A percentile compares a stretch with the other conserved stretches of the same genome.
phyloP scores from a whole-genome alignment of 352 stramenopile species.

The Globisporangium megalacanthum region DNA sequence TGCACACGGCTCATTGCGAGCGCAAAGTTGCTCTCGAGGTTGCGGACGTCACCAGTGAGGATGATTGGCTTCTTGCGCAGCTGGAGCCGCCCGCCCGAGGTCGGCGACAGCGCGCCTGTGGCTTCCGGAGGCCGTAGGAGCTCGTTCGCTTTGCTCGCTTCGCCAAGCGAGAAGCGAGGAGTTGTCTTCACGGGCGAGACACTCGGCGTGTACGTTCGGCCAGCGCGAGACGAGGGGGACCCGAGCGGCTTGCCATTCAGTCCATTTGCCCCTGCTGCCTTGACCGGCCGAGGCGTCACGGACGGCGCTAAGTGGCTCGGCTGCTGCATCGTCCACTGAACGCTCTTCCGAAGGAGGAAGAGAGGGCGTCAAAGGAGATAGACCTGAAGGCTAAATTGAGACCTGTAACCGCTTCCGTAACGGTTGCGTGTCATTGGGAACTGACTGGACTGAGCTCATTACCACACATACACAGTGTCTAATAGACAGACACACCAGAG shows the following conservation, averaged over 20 bases:
- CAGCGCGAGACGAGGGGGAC: slow-evolving; percentile 19
- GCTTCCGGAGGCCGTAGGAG: slow-evolving; percentile 14
- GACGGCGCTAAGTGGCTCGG: slow-evolving; percentile 40
- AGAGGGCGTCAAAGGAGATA: not conserved
- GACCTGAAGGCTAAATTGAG: not conserved
- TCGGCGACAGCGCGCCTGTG: slow-evolving; percentile 12
- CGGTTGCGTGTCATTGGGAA: too few species aligned
- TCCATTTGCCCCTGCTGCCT: slow-evolving; percentile 9
- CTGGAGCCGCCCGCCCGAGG: not conserved
- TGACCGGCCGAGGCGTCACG: slow-evolving; percentile 54
- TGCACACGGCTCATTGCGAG: slow-evolving; percentile 37
- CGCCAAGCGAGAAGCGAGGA: not conserved
- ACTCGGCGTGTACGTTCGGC: slow-evolving; percentile 42
- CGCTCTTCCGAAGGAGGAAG: too few species aligned
- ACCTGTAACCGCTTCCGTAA: not conserved
- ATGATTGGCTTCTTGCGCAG: slow-evolving; percentile 62
- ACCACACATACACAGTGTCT: not conserved
- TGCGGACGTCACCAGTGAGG: slow-evolving; percentile 61
- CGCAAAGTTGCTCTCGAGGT: slow-evolving; percentile 63
- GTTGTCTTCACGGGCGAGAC: slow-evolving; percentile 43
- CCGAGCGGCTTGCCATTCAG: slow-evolving; percentile 4
- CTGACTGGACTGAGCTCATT: not conserved
- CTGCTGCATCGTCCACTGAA: too few species aligned
- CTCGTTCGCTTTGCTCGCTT: slow-evolving; percentile 11
- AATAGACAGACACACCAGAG: too few species aligned